A percentile compares a stretch with the other conserved stretches of the same genome.
phyloP scores from a whole-genome alignment of 208 protist genomes.

The Leishmania aethiopica region DNA sequence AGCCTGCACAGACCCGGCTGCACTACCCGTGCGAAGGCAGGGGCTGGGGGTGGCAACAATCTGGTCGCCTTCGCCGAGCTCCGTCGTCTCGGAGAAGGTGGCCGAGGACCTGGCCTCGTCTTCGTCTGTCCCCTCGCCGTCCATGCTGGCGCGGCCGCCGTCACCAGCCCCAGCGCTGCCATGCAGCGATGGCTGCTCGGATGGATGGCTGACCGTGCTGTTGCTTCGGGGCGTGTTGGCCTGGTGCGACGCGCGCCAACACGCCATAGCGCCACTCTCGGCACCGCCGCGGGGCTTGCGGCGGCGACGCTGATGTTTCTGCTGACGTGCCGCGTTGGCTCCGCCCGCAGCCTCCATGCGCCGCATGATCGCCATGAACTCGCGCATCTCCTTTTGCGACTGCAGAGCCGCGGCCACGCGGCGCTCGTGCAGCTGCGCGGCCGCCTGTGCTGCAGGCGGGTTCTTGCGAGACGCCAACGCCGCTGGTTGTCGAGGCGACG shows the following conservation, averaged over 20 bases:
- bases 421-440: conserved; percentile 42
- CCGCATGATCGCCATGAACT: conserved; percentile 40
- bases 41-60: not conserved
- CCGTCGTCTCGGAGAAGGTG: not conserved
- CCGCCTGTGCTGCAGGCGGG: not conserved
- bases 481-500: not conserved
- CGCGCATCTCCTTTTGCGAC: conserved; percentile 48
- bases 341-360: conserved; percentile 36
- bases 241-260: not conserved
- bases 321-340: conserved; percentile 1
- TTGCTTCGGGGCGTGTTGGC: not conserved
- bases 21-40: not conserved
- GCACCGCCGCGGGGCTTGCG: not conserved
- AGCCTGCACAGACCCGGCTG: not conserved
- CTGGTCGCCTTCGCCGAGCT: not conserved
- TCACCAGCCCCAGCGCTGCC: not conserved
- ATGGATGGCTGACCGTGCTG: not conserved
- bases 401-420: conserved; percentile 33
- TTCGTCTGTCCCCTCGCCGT: conserved; percentile 3
- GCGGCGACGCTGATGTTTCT: not conserved
- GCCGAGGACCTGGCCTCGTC: not conserved
- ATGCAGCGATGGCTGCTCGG: not conserved
- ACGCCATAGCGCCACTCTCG: not conserved
- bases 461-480: not conserved
- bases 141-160: not conserved